phyloP scores from a whole-genome alignment of 257 asterid genomes.

The Leptodermis oblonga region DNA sequence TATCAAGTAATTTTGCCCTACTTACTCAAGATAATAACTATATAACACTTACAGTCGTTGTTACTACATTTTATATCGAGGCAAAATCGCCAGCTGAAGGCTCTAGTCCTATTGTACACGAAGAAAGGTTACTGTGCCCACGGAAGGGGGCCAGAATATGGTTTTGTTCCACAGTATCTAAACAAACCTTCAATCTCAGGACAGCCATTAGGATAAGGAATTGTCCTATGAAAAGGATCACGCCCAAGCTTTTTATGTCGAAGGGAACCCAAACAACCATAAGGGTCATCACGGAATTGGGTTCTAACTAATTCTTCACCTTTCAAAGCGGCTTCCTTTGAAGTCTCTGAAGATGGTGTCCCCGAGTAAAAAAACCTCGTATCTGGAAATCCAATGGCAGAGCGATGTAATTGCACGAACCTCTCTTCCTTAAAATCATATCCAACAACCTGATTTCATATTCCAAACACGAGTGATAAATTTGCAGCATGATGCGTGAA shows the following conservation, averaged over 20 bases:
- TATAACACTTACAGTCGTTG: background rate
- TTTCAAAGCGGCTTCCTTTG: conserved; percentile 79
- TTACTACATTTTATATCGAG: background rate
- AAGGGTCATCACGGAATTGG: conserved; percentile 82
- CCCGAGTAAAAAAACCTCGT: conserved; percentile 69
- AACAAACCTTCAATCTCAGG: conserved; percentile 84
- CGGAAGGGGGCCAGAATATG: conserved; percentile 71
- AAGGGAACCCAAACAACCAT: conserved; percentile 74
- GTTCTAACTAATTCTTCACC: conserved; percentile 77
- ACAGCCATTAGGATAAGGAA: conserved; percentile 94
- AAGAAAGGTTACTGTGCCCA: conserved; percentile 42
- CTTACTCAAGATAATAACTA: background rate
- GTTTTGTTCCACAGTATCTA: conserved; percentile 65
- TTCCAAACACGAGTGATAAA: background rate
- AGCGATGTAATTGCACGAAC: conserved; percentile 71
- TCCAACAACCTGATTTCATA: conserved; percentile 62
- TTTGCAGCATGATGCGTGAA: background rate
- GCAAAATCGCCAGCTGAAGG: background rate
- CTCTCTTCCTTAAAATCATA: conserved; percentile 94
- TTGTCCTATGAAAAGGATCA: conserved; percentile 83
- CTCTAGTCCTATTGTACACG: background rate
- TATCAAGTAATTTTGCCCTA: background rate
- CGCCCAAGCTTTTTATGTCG: conserved; percentile 69
- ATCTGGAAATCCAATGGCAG: conserved; percentile 69
- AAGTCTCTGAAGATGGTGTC: conserved; percentile 66